These are phyloP conservation scores for Asterophora parasitica DNA, from an alignment of 768 basidiomycete species.

Conservation along the genomic window DNA sequence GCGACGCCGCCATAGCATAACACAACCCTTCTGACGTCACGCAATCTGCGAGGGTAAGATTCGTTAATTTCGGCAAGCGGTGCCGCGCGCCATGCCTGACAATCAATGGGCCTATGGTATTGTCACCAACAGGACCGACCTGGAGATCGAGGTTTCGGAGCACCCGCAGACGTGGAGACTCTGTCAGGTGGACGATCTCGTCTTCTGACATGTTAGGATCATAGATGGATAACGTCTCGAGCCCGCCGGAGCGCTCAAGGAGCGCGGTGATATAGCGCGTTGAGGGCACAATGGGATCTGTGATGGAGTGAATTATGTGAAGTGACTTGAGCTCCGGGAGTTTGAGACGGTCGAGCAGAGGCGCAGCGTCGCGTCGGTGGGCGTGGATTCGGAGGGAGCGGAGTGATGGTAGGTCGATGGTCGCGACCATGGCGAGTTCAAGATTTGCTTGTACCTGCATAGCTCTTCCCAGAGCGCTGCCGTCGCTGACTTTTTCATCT, in stretches of 20 bases:
- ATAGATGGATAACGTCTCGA: slow-evolving; percentile 1
- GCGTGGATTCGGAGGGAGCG: slow-evolving; percentile 9
- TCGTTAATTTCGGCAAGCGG: neutral
- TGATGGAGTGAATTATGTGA: neutral
- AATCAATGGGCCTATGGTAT: neutral
- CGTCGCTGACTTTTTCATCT: neutral
- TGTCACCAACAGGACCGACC: neutral
- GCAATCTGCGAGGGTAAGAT: slow-evolving; percentile 3
- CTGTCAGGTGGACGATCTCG: slow-evolving; percentile 1
- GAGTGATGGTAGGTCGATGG: slow-evolving; percentile 5
- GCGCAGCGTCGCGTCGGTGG: neutral
- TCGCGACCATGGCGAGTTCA: neutral
- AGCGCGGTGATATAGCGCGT: slow-evolving; percentile 3
- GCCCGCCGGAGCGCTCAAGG: slow-evolving; percentile 3
- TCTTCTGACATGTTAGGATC: slow-evolving; percentile 3
- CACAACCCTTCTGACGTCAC: neutral
- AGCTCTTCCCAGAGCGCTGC: neutral
- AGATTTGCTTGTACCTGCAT: neutral
- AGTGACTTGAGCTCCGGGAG: slow-evolving; percentile 4
- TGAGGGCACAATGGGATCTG: neutral
- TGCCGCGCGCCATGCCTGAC: neutral
- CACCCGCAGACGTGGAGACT: neutral
- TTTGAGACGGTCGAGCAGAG: neutral
- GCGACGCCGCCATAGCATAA: neutral
- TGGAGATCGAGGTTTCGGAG: slow-evolving; percentile 1